Percentiles rank a stretch among this genome's conserved stretches.
Evolutionary conservation across 225 moss, liverwort and hornwort genomes (phyloP).

Genomic region (Straminergon stramineum): DNA sequence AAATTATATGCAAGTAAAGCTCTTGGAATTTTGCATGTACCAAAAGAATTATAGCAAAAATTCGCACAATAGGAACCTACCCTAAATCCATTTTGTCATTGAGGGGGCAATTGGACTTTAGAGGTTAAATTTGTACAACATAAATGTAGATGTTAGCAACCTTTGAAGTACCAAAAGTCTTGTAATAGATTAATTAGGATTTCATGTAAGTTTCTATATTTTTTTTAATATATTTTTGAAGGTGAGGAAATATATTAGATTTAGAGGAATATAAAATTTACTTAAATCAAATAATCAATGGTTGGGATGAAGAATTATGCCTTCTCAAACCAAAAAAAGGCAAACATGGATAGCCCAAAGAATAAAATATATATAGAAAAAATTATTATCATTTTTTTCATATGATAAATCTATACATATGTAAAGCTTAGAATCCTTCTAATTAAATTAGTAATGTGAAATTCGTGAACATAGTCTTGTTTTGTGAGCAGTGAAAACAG

Average conservation of each 20-base stretch:
- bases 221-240: background rate
- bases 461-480: background rate
- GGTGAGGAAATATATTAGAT: background rate
- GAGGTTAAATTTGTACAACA: background rate
- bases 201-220: background rate
- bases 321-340: background rate
- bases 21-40: background rate
- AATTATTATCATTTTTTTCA: background rate
- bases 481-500: background rate
- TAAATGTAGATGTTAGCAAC: background rate
- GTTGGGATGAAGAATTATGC: background rate
- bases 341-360: background rate
- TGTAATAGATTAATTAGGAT: background rate
- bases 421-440: background rate
- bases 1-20: background rate
- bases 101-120: background rate
- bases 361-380: background rate
- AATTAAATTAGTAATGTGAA: background rate
- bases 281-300: background rate
- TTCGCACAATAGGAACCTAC: background rate
- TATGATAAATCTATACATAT: background rate
- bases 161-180: background rate
- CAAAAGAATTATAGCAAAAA: accelerated
- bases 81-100: background rate
- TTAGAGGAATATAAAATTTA: background rate